Conservation (phyloP, 768 basidiomycete genomes). For the Boletus rubroflammeus region DNA sequence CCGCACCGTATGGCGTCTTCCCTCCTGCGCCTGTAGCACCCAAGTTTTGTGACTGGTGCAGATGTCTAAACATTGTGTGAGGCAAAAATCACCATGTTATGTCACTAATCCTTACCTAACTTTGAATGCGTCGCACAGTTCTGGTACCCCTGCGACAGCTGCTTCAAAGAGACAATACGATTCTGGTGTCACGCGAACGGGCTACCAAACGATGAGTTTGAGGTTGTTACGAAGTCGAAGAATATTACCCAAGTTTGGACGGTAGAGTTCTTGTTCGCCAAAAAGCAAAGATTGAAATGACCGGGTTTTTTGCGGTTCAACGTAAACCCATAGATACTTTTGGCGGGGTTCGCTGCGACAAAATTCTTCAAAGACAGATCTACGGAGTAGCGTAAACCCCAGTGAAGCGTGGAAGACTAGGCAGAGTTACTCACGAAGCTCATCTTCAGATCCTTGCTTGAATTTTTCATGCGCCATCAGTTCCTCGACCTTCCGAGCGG, state of each 20-base stretch:
- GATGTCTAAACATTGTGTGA: constrained; percentile 46
- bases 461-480: constrained; percentile 95
- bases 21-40: constrained; percentile 52
- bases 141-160: constrained; percentile 84
- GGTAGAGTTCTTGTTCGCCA: constrained; percentile 84
- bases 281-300: constrained; percentile 90
- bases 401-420: background rate
- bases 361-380: constrained; percentile 87
- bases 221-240: background rate
- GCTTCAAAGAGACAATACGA: constrained; percentile 90
- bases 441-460: constrained; percentile 82
- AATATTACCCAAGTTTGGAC: constrained; percentile 83
- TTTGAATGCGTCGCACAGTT: constrained; percentile 97
- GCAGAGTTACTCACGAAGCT: constrained; percentile 68
- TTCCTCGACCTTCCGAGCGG: constrained; percentile 90
- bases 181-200: constrained; percentile 82
- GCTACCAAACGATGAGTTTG: constrained; percentile 41
- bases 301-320: constrained; percentile 87
- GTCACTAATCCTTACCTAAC: constrained; percentile 48
- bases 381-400: constrained; percentile 27
- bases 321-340: constrained; percentile 94
- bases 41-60: constrained; percentile 72
- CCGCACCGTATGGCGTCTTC: constrained; percentile 77
- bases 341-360: constrained; percentile 88
- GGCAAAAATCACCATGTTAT: background rate